Evolutionary conservation across 208 protist species (phyloP).

Genomic region (Endotrypanum monterogeii): DNA sequence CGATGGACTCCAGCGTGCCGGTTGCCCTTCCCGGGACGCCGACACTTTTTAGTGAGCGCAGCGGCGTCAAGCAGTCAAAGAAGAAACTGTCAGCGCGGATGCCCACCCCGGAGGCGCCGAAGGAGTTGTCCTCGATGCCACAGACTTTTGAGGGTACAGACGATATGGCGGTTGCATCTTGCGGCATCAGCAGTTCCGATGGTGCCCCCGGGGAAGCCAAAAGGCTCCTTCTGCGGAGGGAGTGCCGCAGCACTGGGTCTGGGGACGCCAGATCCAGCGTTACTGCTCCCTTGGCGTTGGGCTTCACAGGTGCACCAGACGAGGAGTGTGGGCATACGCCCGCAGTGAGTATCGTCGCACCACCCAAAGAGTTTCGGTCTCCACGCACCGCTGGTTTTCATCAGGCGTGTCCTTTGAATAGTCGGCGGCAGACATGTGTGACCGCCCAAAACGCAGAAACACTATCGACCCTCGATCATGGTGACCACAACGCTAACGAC

Average conservation of each 20-base stretch:
- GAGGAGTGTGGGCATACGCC: not conserved
- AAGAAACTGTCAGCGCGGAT: not conserved
- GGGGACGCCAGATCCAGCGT: not conserved
- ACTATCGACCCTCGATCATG: not conserved
- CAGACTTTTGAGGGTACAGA: not conserved
- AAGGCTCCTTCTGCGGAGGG: not conserved
- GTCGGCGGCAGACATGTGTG: not conserved
- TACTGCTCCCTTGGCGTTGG: not conserved
- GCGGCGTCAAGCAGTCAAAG: not conserved
- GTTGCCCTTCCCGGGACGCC: not conserved
- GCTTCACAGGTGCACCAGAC: not conserved
- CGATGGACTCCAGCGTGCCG: not conserved
- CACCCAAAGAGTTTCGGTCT: not conserved
- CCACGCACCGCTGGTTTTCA: not conserved
- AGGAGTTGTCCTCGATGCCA: not conserved
- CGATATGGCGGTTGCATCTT: not conserved
- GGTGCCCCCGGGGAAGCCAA: not conserved
- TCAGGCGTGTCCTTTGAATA: not conserved
- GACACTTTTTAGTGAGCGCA: not conserved
- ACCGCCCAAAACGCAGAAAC: not conserved
- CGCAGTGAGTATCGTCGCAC: not conserved
- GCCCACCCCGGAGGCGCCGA: not conserved
- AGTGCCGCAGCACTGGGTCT: not conserved
- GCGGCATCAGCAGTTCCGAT: slow-evolving; percentile 1
- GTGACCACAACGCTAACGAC: not conserved